Evolutionary conservation across 306 rosid genomes (phyloP), one percentile per base, ranked within the genome.

Genomic region (Nissolia schottii): DNA sequence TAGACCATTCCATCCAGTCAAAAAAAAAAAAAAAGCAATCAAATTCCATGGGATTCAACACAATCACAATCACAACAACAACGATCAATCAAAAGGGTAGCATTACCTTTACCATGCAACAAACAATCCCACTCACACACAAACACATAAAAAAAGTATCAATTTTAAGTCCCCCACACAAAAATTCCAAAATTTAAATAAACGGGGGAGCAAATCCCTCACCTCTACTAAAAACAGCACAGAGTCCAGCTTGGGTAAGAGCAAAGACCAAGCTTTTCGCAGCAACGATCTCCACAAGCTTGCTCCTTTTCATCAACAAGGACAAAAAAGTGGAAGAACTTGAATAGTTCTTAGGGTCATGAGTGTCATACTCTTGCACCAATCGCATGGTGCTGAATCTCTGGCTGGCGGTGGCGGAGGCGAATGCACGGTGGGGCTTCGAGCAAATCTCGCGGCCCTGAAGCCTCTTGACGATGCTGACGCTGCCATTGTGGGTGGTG

Each of bases 221-320:
- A 91, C 98, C 98, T 83, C 94, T 72, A 70, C 94, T 92, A 75
- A 89, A 92, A 35, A 96, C 98, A 23, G 98, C 98, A 89, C 96
- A 89, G 13, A 89, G 83, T 20, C 98, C 98, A 37, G 98, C 89
- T 59, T 92, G 98, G 3, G 92, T 88, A 19, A 92, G 92, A 50
- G 96, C 94, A 77, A 92, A 92, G 55, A 92, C 89, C 12, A 92
- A 68, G 48, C 80, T 89, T 24, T 85, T 87, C 0, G 98, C 96
- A 57, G 98, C 98, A 12, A 92, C 98, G 45, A 92, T 89, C 75
- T 92, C 98, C 49, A 87, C 87, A 25, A 92, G 82, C 67, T 88
- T 92, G 3, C 90, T 83, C 53, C 98, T 82, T 79, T 89, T 92
- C 86, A 87, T 82, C 79, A 92, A 43, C 54, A 92, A 92, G 64